These are phyloP conservation scores for Geosmithia putterillii DNA, from an alignment of 2,329 filamentous ascomycete genomes.

Conservation along the genomic window DNA sequence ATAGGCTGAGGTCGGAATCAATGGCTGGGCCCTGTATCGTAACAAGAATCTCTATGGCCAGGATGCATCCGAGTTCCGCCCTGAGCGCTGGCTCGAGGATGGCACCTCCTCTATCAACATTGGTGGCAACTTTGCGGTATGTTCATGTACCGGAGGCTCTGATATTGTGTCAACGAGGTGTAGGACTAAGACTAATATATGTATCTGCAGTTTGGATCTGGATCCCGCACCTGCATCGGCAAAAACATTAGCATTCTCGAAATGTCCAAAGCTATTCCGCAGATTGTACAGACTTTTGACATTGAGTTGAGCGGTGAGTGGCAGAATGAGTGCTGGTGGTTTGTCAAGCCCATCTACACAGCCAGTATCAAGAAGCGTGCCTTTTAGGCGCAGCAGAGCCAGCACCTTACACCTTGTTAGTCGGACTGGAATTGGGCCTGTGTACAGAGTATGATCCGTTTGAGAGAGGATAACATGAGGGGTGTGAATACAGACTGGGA, in stretches of 20 bases:
- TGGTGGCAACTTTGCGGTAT: slow-evolving; percentile 4
- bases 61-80: slow-evolving; percentile 23
- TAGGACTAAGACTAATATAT: background rate
- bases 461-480: no score
- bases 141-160: background rate
- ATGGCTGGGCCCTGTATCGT: slow-evolving; percentile 25
- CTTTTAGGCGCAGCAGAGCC: no score
- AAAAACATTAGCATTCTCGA: slow-evolving; percentile 6
- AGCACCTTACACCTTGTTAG: no score
- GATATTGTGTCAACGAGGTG: no score
- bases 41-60: slow-evolving; percentile 23
- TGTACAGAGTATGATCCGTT: no score
- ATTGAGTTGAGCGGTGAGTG: background rate
- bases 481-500: no score
- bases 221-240: slow-evolving; percentile 35
- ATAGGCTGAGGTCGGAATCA: slow-evolving; percentile 23
- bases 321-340: background rate
- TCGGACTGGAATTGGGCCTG: no score
- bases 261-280: slow-evolving; percentile 12
- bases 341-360: background rate
- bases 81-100: slow-evolving; percentile 17
- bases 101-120: slow-evolving; percentile 4
- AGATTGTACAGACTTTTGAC: slow-evolving; percentile 5
- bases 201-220: slow-evolving; percentile 31
- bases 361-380: no score